Evolutionary conservation across 345 rosid genomes (phyloP), one percentile per base, ranked within the genome.

Genomic region (Clarkia xantiana): DNA sequence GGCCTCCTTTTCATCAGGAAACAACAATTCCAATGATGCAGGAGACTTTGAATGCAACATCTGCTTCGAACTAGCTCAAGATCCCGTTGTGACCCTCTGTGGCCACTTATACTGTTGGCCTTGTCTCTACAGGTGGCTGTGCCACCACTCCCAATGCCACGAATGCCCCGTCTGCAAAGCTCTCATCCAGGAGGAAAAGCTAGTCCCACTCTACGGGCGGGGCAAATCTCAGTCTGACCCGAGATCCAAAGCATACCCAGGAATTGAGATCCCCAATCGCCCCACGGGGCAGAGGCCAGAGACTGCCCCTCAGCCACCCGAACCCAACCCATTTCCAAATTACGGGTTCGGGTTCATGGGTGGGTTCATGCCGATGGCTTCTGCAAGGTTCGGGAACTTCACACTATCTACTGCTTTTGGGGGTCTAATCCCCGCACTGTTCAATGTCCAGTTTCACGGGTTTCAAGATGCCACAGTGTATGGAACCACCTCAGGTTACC

Each of bases 111-210:
- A 63, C 52, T 91, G 96, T 16, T 91, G 95, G 96, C 95, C 98
- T 20, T 91, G 96, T 40, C 62, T 91, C 2, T 87, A 81, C 62
- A 71, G 79, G 42, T 91, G 98, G 96, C 70, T 86, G 17, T 74
- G 70, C 58, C 82, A 82, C 46, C 98, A 91, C 50, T 91, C 96
- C 0, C 82, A 78, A 34, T 82, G 72, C 17, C 99, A 87, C 6
- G 99, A 87, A 60, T 91, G 96, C 34, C 96, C 95, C 0, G 88
- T 91, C 22, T 91, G 96, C 70, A 91, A 87, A 77, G 96, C 99
- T 11, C 58, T 87, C 2, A 72, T 87, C 7, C 72, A 84, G 63
- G 99, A 91, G 63, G 96, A 80, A 18, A 91, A 84, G 56, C 71
- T 91, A 19, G 90, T 91, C 13, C 99, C 99, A 25, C 87, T 91